Evolutionary conservation across 2,329 filamentous ascomycete genomes (phyloP).

Genomic region (Penicillium sp.): DNA sequence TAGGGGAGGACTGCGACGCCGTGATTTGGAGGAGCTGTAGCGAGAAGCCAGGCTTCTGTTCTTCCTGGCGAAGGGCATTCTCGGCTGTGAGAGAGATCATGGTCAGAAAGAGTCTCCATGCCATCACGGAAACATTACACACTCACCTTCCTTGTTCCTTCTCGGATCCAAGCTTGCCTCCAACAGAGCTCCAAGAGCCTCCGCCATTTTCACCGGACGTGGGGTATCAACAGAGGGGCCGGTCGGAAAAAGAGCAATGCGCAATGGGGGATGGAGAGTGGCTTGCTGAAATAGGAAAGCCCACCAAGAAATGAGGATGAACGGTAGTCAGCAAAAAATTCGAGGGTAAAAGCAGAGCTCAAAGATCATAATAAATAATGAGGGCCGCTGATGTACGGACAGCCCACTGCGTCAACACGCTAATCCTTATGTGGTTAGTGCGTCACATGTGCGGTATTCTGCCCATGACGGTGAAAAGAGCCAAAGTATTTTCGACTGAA

Average conservation of each 20-base stretch:
- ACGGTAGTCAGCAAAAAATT: constrained; percentile 1
- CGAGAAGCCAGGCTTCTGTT: constrained; percentile 83
- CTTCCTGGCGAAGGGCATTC: constrained; percentile 71
- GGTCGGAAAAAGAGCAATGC: constrained; percentile 2
- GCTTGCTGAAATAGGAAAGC: not conserved
- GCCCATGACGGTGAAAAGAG: not conserved
- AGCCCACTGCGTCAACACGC: constrained; percentile 25
- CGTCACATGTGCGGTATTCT: constrained; percentile 14
- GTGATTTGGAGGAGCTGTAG: constrained; percentile 87
- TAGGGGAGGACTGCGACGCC: constrained; percentile 67
- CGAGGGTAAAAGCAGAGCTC: constrained; percentile 16
- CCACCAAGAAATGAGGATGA: not conserved
- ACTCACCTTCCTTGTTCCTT: constrained; percentile 83
- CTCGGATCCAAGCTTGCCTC: constrained; percentile 85
- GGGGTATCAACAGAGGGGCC: constrained; percentile 24
- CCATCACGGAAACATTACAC: not conserved
- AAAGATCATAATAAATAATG: constrained; percentile 22
- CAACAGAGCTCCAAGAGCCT: constrained; percentile 66
- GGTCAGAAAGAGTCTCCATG: not conserved
- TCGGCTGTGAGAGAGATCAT: constrained; percentile 61
- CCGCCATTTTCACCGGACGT: constrained; percentile 53
- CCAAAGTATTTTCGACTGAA: not conserved
- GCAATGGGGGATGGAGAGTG: constrained; percentile 1
- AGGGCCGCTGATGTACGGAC: constrained; percentile 20
- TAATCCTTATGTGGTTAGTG: constrained; percentile 14